phyloP scores from a whole-genome alignment of 2,329 filamentous ascomycete species.

The Trichophyton mentagrophytes region DNA sequence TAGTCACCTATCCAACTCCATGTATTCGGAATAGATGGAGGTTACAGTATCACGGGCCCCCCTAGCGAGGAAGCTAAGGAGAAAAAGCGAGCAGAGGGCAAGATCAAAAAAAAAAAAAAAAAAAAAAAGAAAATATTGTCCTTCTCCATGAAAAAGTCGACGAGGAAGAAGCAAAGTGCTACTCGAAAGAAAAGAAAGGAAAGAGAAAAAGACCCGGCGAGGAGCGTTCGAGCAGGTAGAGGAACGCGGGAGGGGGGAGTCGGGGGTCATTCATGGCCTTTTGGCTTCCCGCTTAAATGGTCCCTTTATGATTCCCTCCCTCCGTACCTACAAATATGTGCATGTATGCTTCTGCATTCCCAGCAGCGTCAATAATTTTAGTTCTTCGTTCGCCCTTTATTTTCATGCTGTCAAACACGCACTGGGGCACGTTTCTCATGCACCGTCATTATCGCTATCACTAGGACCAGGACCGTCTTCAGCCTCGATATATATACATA shows the following conservation, averaged over 20 bases:
- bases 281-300: not conserved
- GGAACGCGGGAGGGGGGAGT: not conserved
- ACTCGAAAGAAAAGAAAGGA: not conserved
- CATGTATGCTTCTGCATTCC: not conserved
- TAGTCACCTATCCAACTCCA: not conserved
- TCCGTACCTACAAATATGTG: not conserved
- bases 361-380: not conserved
- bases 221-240: not conserved
- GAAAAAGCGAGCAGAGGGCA: not conserved
- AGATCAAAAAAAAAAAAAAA: not conserved
- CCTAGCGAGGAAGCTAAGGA: not conserved
- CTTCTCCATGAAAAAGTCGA: not conserved
- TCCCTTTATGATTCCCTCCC: not conserved
- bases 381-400: not conserved
- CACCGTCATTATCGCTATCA: not conserved
- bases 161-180: not conserved
- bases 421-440: slow-evolving; percentile 1
- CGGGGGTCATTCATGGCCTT: too few relatives aligned
- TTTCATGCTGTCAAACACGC: slow-evolving; percentile 3
- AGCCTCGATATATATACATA: not conserved
- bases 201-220: not conserved
- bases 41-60: not conserved
- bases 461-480: not conserved
- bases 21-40: not conserved
- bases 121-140: not conserved